Evolutionary conservation across 176 grass and related monocot species (phyloP), one percentile per base, ranked within the genome.

Genomic region (Cenchrus purpureus): DNA sequence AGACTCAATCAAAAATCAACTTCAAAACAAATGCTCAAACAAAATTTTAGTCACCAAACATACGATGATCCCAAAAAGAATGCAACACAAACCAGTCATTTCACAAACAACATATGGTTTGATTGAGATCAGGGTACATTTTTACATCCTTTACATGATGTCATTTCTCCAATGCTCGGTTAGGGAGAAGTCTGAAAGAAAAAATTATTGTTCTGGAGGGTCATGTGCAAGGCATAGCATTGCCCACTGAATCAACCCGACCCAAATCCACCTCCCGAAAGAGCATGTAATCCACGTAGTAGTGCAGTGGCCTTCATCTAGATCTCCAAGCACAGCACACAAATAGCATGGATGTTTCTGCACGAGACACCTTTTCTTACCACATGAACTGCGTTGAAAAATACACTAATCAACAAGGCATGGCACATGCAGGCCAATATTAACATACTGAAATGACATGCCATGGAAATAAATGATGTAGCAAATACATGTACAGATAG

Each of bases 71-170:
- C 8, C 10, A 67, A 69, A 63, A 15, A 34, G 28, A 1, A 74
- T 43, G 16, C 8, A 68, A 54, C 14, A 75, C 1, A 8, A 61
- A 68, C 17, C 52, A 74, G 45, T 42, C 68, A 46, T 83, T 83
- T 87, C 78, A 87, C 63, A 86, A 90, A 83, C 83, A 86, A 79
- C 55, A 65, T 83, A 74, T 13, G 9, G 31, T 63, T 68, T 63
- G 71, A 72, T 69, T 11, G 71, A 70, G 74, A 61, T 84, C 31
- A 70, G 75, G 49, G 53, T 76, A 87, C 74, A 76, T 91, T 86
- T 90, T 87, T 91, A 84, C 89, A 91, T 80, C 80, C 75, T 91
- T 87, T 87, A 80, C 84, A 87, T 84, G 84, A n/a, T 75, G 74
- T 80, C 82, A 74, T 78, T 73, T 65, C 66, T 87, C n/a, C 75